Base-by-base conservation (phyloP, 2,329 filamentous ascomycete genomes). In the Aphanoascus verrucosus region DNA sequence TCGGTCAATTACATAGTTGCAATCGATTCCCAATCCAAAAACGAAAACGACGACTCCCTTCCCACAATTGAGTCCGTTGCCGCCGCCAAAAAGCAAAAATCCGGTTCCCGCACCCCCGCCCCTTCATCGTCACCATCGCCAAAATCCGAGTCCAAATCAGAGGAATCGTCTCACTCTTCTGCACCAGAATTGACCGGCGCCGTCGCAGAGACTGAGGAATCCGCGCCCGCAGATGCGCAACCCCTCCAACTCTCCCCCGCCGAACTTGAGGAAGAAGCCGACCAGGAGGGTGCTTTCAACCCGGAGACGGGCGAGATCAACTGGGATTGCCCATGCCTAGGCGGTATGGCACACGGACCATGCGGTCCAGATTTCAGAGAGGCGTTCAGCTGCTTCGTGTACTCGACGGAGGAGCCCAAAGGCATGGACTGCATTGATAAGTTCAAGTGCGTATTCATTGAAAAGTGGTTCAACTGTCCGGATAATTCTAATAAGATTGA, bases 241-340 rank as follows among this genome's bases (percentile, higher is more conserved):
- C 55, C 59, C 12, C 48, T 50, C 43, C 44, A 48, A 55, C 11
- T 69, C 64, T 54, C 68, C 66, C 47, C 72, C 5, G 71, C 76
- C 60, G 79, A 74, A 15, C 73, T 93, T 12, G 85, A 95, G 69
- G 81, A 88, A 56, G 89, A 96, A 69, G 89, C 88, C 5, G 80
- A 75, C 57, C 83, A 91, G 67, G 83, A 97, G 71, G 93, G 88
- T 53, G 93, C 93, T 0, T 98, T 97, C 75, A 94, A 98, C 71
- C 89, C 90, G 2, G 93, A 97, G 75, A 98, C 93, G 8, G 93
- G 93, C 62, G 93, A 98, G 78, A 98, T 98, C 73, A 98, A 98
- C 77, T 98, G 93, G 93, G 93, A 97, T 69, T 98, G 93, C 71
- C 93, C 93, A 14, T 98, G 93, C 69, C 75, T 98, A 34, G 93